These are phyloP conservation scores for Priceomyces haplophilus DNA, from an alignment of 805 yeast species.

Conservation along the genomic window DNA sequence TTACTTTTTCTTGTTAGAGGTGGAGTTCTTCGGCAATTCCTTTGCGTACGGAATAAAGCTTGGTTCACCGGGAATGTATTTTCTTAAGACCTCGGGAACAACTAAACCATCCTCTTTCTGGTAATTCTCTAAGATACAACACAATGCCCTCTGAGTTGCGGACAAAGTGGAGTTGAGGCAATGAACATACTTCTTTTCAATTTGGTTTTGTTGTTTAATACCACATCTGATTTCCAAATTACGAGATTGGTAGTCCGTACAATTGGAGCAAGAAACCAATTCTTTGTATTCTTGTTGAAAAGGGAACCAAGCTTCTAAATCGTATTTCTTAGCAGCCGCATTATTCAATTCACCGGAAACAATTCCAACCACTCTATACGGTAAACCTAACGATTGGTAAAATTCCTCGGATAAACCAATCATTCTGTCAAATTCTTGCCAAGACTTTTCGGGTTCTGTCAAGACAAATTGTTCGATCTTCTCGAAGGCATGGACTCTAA, in stretches of 20 bases:
- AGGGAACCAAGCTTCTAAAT: conserved; percentile 99
- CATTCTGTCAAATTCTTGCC: conserved; percentile 97
- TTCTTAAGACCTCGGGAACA: conserved; percentile 93
- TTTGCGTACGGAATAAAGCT: conserved; percentile 88
- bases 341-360: conserved; percentile 98
- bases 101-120: conserved; percentile 94
- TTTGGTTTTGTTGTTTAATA: conserved; percentile 90
- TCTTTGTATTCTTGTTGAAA: conserved; percentile 98
- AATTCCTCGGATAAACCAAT: conserved; percentile 87
- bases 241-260: conserved; percentile 99
- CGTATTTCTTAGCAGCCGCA: conserved; percentile 98
- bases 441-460: conserved; percentile 97
- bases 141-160: conserved; percentile 97
- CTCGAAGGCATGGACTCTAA: conserved; percentile 98
- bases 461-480: conserved; percentile 95
- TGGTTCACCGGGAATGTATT: conserved; percentile 97
- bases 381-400: conserved; percentile 86
- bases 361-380: conserved; percentile 96
- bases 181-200: conserved; percentile 96
- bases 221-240: conserved; percentile 99
- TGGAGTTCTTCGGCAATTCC: conserved; percentile 92
- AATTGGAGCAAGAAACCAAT: conserved; percentile 96
- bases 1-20: conserved; percentile 64
- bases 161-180: conserved; percentile 96
- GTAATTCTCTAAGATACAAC: conserved; percentile 96